Percentiles rank a stretch among this genome's conserved stretches.
phyloP scores from a whole-genome alignment of 805 yeast species.

The Candida michaelii region DNA sequence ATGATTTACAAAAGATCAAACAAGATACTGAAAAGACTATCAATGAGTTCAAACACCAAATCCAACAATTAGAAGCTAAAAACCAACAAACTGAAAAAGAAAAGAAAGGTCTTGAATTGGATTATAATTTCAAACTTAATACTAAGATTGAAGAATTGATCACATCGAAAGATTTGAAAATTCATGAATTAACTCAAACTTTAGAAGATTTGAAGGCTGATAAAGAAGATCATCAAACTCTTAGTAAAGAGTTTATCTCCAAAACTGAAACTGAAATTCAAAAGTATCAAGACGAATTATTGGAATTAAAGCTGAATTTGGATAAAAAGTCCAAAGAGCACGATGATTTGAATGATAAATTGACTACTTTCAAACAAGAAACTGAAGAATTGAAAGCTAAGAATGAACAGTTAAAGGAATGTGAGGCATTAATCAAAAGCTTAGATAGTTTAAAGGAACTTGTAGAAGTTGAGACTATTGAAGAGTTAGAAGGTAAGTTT shows the following conservation, averaged over 20 bases:
- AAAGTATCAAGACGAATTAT: conserved; percentile 6
- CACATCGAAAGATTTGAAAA: conserved; percentile 11
- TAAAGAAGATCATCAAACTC: neutral
- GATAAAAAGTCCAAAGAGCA: conserved; percentile 5
- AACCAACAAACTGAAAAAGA: conserved; percentile 6
- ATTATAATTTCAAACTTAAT: conserved; percentile 11
- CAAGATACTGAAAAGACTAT: neutral
- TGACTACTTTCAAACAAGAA: conserved; percentile 1
- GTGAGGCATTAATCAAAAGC: neutral
- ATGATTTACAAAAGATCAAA: neutral
- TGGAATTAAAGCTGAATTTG: neutral
- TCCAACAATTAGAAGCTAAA: conserved; percentile 1
- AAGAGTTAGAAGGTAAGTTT: neutral
- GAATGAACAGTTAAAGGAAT: neutral
- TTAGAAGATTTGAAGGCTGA: conserved; percentile 9
- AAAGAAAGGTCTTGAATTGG: conserved; percentile 8
- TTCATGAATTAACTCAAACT: conserved; percentile 9
- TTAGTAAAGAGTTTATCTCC: conserved; percentile 3
- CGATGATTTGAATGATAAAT: conserved; percentile 1
- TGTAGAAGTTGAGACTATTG: conserved; percentile 1
- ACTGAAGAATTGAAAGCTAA: neutral
- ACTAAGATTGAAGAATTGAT: conserved; percentile 13
- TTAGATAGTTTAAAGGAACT: neutral
- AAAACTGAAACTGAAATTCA: conserved; percentile 5
- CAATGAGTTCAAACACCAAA: conserved; percentile 2